Base-by-base conservation (phyloP, 805 yeast genomes). In the Tetrapisispora pingtungensis region DNA sequence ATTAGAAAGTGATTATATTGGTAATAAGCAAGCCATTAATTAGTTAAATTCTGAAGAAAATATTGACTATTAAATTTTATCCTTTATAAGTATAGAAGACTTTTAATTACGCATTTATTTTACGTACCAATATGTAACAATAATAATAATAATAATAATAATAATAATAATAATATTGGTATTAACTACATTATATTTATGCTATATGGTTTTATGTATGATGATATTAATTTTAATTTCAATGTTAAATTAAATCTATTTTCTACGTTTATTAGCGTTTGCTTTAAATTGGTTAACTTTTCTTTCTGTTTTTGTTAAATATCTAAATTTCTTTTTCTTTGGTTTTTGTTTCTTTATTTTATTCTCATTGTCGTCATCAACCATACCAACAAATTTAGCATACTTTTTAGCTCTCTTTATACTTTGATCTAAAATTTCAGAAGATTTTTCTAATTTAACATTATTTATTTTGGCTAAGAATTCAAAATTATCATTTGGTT, bases 351-450 rank as follows among this genome's bases (percentile, higher is more conserved):
- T 56, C 17, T 26, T 31, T 35, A 22, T 51, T 17, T 50, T 56
- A 10, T 55, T 55, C 28, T 58, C 58, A 24, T 63, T 62, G 31
- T 59, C 62, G 30, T 56, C 58, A 43, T 77, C 74, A 35, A 71
- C 62, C 51, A 71, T 74, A 15, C 84, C 78, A 51, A 81, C 65
- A 50, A 77, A 61, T 51, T 75, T 76, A 1, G 96, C 97, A 56
- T 90, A 88, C 58, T 84, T 78, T 54, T 81, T 78, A 1, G 97
- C 97, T 57, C 85, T 72, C 41, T 76, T 72, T 41, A 90, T 78
- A 42, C 95, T 81, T 48, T 78, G 74, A 36, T 83, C 79, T 46
- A 90, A 67, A 1, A 90, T 78, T 49, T 80, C 77, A 41, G 81
- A 77, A 7, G 90, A 74, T 56, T 76, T 74, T 14, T 71, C 70